Evolutionary conservation across 2,329 filamentous ascomycete genomes (phyloP).

Genomic region (Phialocephala sp.): DNA sequence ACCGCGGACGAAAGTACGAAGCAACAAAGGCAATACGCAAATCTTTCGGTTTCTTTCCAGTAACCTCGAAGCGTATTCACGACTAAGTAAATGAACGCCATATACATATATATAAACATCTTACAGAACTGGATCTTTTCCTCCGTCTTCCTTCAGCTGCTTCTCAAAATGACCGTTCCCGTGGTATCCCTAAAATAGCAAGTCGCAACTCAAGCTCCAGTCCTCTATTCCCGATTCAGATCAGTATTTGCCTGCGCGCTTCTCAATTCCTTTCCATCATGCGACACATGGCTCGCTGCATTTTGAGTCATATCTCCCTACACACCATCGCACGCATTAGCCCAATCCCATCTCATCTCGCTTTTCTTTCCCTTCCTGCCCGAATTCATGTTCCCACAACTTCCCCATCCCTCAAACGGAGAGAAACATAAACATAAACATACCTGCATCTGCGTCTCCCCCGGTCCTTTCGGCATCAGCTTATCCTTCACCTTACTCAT

Average conservation of each 20-base stretch:
- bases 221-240: background rate
- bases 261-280: background rate
- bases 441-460: background rate
- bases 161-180: too few species aligned
- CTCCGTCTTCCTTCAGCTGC: too few species aligned
- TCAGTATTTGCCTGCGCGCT: background rate
- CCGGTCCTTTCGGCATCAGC: background rate
- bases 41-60: too few species aligned
- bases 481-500: constrained; percentile 4
- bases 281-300: background rate
- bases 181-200: too few species aligned
- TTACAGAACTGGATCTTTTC: too few species aligned
- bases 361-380: background rate
- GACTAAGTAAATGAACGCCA: too few species aligned
- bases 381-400: too few species aligned
- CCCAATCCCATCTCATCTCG: background rate
- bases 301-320: background rate
- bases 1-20: too few species aligned
- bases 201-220: too few species aligned
- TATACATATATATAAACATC: too few species aligned
- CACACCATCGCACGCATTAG: background rate
- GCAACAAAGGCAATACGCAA: too few species aligned
- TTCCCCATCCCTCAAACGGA: background rate
- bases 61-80: too few species aligned
- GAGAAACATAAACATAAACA: background rate